Evolutionary conservation across 371 early-diverging fungal species (phyloP).

Genomic region (Apophysomyces ossiformis): DNA sequence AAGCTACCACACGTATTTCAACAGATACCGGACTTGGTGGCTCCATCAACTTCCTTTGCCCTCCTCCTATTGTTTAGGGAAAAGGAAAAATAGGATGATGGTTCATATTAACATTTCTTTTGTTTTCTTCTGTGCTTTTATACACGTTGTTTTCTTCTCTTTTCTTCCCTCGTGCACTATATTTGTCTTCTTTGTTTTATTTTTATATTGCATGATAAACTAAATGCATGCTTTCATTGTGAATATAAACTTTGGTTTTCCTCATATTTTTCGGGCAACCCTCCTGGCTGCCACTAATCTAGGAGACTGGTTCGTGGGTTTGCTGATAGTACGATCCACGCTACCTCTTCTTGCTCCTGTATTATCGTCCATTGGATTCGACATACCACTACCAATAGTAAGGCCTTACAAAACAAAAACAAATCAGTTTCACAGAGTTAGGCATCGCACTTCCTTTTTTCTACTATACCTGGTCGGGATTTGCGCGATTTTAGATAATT

Average conservation of each 20-base stretch:
- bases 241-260: neutral
- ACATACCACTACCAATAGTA: neutral
- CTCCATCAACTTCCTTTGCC: neutral
- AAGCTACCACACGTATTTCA: constrained; percentile 27
- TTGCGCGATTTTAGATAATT: neutral
- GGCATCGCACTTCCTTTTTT: neutral
- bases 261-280: neutral
- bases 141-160: neutral
- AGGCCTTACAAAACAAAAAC: neutral
- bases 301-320: neutral
- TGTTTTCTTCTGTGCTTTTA: neutral
- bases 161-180: neutral
- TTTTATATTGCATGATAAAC: no score
- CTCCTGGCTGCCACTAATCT: neutral
- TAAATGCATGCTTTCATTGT: no score
- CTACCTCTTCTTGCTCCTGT: neutral
- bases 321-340: neutral
- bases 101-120: neutral
- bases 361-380: neutral
- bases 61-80: no score
- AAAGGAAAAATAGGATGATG: no score
- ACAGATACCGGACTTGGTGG: constrained; percentile 15
- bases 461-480: neutral
- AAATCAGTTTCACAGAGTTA: neutral
- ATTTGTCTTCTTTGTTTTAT: no score